A percentile compares a stretch with the other conserved stretches of the same genome.
phyloP scores from a whole-genome alignment of 805 yeast genomes.

The Novakomyces olei region DNA sequence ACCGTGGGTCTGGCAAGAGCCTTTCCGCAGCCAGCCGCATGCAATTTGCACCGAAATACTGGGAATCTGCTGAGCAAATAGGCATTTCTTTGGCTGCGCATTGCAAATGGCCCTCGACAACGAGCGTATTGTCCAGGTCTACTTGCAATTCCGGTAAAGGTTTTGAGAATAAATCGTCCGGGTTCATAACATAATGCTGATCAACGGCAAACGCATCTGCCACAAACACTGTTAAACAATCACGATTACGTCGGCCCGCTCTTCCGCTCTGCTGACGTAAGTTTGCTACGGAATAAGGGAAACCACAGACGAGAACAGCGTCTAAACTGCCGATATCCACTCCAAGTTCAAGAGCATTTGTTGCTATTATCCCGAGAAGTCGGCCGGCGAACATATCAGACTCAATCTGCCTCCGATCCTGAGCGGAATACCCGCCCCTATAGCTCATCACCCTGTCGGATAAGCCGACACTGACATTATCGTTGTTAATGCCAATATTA shows the following conservation, averaged over 20 bases:
- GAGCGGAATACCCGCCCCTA: conserved; percentile 80
- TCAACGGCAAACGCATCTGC: conserved; percentile 72
- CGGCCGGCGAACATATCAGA: conserved; percentile 74
- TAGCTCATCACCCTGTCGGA: conserved; percentile 65
- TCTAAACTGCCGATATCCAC: conserved; percentile 86
- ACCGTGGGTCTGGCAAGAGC: conserved; percentile 17
- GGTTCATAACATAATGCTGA: conserved; percentile 56
- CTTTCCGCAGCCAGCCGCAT: conserved; percentile 17
- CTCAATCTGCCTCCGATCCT: conserved; percentile 73
- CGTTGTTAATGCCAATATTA: too few relatives aligned
- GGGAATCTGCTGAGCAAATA: conserved; percentile 30
- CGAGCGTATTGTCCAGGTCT: conserved; percentile 36
- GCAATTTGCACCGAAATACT: conserved; percentile 30
- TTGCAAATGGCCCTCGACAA: conserved; percentile 66
- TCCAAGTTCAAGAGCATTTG: conserved; percentile 89
- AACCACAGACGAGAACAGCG: conserved; percentile 80
- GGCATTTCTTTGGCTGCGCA: conserved; percentile 87
- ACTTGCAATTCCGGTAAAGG: conserved; percentile 37
- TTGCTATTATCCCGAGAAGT: conserved; percentile 69
- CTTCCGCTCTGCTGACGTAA: conserved; percentile 93
- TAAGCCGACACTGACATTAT: too few relatives aligned
- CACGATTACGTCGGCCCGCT: conserved; percentile 75
- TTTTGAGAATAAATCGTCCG: conserved; percentile 31
- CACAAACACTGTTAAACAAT: conserved; percentile 65
- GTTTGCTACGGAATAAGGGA: conserved; percentile 69